Conservation (phyloP, 805 yeast species). For the Grigorovia jiainica region DNA sequence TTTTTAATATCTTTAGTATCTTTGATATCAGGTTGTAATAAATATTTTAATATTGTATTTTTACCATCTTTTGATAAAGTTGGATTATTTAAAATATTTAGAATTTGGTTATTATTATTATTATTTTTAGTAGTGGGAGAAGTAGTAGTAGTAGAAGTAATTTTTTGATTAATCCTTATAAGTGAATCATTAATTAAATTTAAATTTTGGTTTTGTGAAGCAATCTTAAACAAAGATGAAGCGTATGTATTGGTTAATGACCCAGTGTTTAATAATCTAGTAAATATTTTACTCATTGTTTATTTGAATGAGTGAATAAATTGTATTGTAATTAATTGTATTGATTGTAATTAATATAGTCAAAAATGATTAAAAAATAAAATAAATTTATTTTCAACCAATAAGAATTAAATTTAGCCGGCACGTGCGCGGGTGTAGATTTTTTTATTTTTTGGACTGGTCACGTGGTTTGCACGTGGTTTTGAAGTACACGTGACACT, state of each 20-base stretch:
- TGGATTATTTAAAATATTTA: conserved; percentile 64
- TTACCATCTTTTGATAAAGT: conserved; percentile 72
- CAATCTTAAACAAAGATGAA: not conserved
- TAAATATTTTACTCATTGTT: not conserved
- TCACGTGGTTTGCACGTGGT: too few species aligned
- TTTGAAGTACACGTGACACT: too few species aligned
- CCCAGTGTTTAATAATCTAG: not conserved
- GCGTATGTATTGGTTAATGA: not conserved
- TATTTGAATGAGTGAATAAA: too few species aligned
- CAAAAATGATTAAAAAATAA: too few species aligned
- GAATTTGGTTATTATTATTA: conserved; percentile 36
- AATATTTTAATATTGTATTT: conserved; percentile 52
- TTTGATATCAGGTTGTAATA: too few species aligned
- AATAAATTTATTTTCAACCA: too few species aligned
- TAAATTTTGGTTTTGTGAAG: conserved; percentile 57
- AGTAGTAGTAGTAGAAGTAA: conserved; percentile 42
- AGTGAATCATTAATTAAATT: conserved; percentile 45
- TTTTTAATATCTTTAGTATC: not conserved
- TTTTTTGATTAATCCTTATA: conserved; percentile 52
- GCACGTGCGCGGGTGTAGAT: too few species aligned
- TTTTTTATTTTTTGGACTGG: too few species aligned
- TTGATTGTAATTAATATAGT: too few species aligned
- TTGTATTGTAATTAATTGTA: too few species aligned
- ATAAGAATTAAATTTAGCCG: too few species aligned
- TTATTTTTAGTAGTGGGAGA: conserved; percentile 58